Percentiles rank a stretch among this genome's conserved stretches.
These are phyloP conservation scores for Phytophthora crassamura DNA, from an alignment of 352 stramenopile species.

Conservation along the genomic window DNA sequence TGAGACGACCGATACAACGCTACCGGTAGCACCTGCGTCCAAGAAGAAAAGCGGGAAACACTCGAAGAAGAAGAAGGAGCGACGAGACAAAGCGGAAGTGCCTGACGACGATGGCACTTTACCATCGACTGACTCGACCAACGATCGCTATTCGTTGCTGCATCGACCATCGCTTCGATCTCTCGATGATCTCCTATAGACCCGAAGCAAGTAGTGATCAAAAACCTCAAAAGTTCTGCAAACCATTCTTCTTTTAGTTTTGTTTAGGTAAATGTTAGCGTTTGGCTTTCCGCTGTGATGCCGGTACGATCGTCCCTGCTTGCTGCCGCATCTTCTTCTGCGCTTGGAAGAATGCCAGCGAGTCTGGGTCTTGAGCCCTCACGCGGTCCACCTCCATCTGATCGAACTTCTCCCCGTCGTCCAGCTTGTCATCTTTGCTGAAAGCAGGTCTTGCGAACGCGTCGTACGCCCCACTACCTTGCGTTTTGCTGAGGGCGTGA, in stretches of 20 bases:
- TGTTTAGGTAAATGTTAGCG: slow-evolving; percentile 14
- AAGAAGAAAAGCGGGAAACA: slow-evolving; percentile 59
- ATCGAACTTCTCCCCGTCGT: slow-evolving; percentile 93
- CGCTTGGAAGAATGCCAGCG: slow-evolving; percentile 93
- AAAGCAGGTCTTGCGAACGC: slow-evolving; percentile 24
- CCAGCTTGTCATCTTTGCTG: slow-evolving; percentile 81
- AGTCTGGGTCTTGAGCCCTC: slow-evolving; percentile 87
- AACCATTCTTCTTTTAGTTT: not conserved
- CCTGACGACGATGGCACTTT: slow-evolving; percentile 3
- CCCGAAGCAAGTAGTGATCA: not conserved
- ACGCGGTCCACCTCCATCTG: slow-evolving; percentile 92
- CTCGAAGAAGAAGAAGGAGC: slow-evolving; percentile 69
- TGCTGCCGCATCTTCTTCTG: slow-evolving; percentile 88
- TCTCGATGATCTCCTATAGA: slow-evolving; percentile 27
- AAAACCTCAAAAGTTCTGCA: not conserved
- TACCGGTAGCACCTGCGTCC: slow-evolving; percentile 9
- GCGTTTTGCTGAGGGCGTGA: slow-evolving; percentile 44
- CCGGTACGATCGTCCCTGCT: slow-evolving; percentile 15
- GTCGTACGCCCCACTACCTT: slow-evolving; percentile 30
- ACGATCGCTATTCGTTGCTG: slow-evolving; percentile 31
- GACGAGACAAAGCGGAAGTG: slow-evolving; percentile 36
- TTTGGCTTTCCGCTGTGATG: slow-evolving; percentile 38
- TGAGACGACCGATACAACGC: slow-evolving; percentile 8
- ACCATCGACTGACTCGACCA: slow-evolving; percentile 10
- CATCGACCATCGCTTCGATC: slow-evolving; percentile 27